Conservation (phyloP, 208 protist species). For the Trypanosoma grayi region DNA sequence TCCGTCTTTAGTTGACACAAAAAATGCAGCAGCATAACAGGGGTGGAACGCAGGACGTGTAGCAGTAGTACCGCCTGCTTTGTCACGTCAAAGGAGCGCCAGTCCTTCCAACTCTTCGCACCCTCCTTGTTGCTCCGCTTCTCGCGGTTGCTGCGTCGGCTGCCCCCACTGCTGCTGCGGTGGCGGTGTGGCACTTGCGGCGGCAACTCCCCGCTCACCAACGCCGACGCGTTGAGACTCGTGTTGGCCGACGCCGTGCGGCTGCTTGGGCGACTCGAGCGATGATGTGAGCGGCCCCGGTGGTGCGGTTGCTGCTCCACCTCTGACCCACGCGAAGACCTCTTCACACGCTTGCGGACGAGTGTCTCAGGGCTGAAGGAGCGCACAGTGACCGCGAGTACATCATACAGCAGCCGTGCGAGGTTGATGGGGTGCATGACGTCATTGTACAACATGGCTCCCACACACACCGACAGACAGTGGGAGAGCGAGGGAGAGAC, state of each 20-base stretch:
- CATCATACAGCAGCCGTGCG: slow-evolving; percentile 24
- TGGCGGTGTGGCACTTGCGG: slow-evolving; percentile 7
- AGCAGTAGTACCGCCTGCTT: slow-evolving; percentile 34
- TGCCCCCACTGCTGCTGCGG: slow-evolving; percentile 10
- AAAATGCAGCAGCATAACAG: slow-evolving; percentile 57
- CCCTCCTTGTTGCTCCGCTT: slow-evolving; percentile 1
- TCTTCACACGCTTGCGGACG: slow-evolving; percentile 34
- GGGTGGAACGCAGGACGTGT: slow-evolving; percentile 66
- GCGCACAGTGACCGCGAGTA: slow-evolving; percentile 39
- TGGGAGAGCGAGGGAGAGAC: no score
- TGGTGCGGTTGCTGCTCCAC: background rate
- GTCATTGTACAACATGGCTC: slow-evolving; percentile 25
- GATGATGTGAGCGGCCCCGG: background rate
- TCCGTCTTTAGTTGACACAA: slow-evolving; percentile 63
- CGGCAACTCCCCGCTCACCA: slow-evolving; percentile 5
- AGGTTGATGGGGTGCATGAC: slow-evolving; percentile 64
- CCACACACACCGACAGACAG: background rate
- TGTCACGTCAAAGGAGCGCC: slow-evolving; percentile 35
- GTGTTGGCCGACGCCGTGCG: slow-evolving; percentile 8
- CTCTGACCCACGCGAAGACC: background rate
- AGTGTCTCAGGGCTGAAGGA: slow-evolving; percentile 63
- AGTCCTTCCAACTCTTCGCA: background rate
- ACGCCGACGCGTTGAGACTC: slow-evolving; percentile 16
- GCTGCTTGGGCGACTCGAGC: slow-evolving; percentile 8
- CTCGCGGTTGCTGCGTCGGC: background rate